Evolutionary conservation across 805 yeast species (phyloP), one percentile per base, ranked within the genome.

Genomic region (Scheffersomyces spartinae): DNA sequence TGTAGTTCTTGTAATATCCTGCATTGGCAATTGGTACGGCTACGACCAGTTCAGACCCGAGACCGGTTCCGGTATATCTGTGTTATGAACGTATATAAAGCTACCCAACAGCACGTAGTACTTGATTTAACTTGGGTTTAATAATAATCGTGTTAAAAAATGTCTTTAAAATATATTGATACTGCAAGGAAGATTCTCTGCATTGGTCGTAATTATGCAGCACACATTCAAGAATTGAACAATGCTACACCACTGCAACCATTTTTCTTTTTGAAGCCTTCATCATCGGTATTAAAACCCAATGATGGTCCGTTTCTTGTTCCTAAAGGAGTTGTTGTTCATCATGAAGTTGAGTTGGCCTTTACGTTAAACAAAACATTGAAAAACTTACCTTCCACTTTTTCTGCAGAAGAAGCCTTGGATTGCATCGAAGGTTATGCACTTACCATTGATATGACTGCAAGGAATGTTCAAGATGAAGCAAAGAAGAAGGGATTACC

Each of bases 201-300:
- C 52, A 88, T 91, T 38, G 99, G 98, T 23, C 77, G 98, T 42
- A 91, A 91, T 54, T 91, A 85, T 48, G 93, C 84, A n/a, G 96
- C 94, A 12, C 99, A 91, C 43, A 82, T 85, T 46, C 70, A 78
- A 34, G 99, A 91, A 50, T 61, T 91, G 30, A 79, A 82, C 61
- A 91, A 86, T 47, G 52, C 70, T 13, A 64, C 69, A 12, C 97
- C 99, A 2, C 58, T 64, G 18, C 82, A 75, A 44, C 99, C 99
- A 3, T 88, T 91, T 40, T 91, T 78, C 64, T 91, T 91, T 49
- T 56, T 86, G 36, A 91, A 91, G 53, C 98, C 99, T 7, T 60
- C 80, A 3, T 77, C 94, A 4, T 65, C 94, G 5, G 64, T 85
- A 13, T 62, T 91, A 25, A 26, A 56, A 53, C 55, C 61, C 25